Conservation (phyloP, 2,329 filamentous ascomycete species). For the Curvularia sp. region DNA sequence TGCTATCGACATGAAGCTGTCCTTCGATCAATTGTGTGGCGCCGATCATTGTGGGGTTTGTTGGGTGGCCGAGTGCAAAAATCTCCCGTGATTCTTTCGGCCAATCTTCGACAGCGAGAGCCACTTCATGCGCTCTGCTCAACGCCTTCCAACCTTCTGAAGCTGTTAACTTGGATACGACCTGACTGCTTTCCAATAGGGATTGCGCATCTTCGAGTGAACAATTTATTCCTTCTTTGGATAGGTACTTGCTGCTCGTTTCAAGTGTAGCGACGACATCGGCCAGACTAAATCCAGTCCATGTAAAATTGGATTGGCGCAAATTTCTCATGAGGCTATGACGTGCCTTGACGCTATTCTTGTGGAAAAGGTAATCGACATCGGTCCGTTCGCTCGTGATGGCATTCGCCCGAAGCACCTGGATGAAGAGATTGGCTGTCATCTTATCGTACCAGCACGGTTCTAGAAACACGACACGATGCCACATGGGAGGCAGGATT, state of each 20-base stretch:
- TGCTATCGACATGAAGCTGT: conserved; percentile 60
- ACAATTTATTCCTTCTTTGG: conserved; percentile 66
- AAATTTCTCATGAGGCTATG: conserved; percentile 77
- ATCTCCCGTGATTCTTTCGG: conserved; percentile 64
- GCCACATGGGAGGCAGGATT: conserved; percentile 72
- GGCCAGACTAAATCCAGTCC: conserved; percentile 72
- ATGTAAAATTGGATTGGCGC: conserved; percentile 85
- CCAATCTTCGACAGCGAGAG: conserved; percentile 73
- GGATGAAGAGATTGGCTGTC: conserved; percentile 82
- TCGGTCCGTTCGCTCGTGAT: conserved; percentile 86
- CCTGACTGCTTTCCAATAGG: conserved; percentile 69
- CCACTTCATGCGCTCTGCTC: conserved; percentile 77
- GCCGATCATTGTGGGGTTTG: conserved; percentile 63
- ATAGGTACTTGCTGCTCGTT: conserved; percentile 71
- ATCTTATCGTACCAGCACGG: conserved; percentile 86
- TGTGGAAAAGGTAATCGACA: conserved; percentile 87
- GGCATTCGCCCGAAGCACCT: conserved; percentile 83
- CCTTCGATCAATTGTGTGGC: conserved; percentile 63
- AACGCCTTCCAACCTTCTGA: conserved; percentile 72
- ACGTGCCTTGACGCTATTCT: conserved; percentile 71
- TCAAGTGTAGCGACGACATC: conserved; percentile 71
- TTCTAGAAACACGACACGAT: conserved; percentile 75
- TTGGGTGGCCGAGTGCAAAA: conserved; percentile 68
- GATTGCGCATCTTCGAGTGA: conserved; percentile 65
- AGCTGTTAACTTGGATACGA: conserved; percentile 65